Base-by-base conservation (phyloP, 768 basidiomycete genomes). In the Chalciporus pseudorubinellus region DNA sequence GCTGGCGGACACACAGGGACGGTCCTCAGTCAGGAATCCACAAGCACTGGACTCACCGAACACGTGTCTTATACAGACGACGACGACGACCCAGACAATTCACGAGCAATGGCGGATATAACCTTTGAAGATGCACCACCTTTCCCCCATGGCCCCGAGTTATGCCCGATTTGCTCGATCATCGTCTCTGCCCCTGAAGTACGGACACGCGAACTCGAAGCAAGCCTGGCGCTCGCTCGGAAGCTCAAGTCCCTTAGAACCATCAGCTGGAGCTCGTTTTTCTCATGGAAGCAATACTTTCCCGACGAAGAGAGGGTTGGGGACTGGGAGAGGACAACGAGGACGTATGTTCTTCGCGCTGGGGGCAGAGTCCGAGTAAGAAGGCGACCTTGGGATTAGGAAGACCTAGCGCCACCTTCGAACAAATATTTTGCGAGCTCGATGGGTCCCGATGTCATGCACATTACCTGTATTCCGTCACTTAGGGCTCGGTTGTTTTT, bases 211-310 rank as follows among this genome's bases (percentile, higher is more conserved):
- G 83, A 84, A 56, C 69, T 83, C 2, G 59, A 69, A 20, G 81
- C 78, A 7, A 78, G 74, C 52, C 61, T 78, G 21, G 52, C 70
- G 21, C 61, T 86, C 21, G 78, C 76, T 3, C 68, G 64, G 49
- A 68, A 68, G 43, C 64, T 85, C 44, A 74, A 74, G 44, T 65
- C 72, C 3, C 50, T 85, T 13, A 59, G 68, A 46, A 73, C 65
- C 1, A 66, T 84, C 24, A 67, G 74, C 16, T 86, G 82, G 80
- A 79, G 77, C 48, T 76, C 82, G 0, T 77, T 77, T 55, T 77
- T 80, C 54, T 44, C 62, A 20, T 52, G 51, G 38, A 50, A 53
- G 56, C 57, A 46, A 6, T 38, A 51, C 26, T 44, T 36, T 45
- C 62, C 48, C 31, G 61, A 51, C 28, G 56, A 56, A 42, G 48